Evolutionary conservation across 257 asterid genomes (phyloP), one percentile per base, ranked within the genome.

Genomic region (Penstemon barbatus): DNA sequence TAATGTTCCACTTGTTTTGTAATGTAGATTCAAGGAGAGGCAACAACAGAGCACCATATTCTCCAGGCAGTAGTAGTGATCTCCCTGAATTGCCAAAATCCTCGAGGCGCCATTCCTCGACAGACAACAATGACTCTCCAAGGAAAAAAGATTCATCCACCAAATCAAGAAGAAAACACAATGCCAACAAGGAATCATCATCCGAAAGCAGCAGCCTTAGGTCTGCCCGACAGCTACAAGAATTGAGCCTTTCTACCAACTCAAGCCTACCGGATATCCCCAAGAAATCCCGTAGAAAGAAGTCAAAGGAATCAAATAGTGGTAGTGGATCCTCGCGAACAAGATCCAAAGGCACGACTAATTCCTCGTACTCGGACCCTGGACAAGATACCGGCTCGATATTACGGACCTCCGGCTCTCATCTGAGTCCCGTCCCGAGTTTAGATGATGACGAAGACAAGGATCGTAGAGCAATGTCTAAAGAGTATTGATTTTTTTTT

Each of bases 231-330:
- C 68, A 63, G 41, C 58, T 4, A 1, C 84, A 62, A 40, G 95
- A 81, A 5, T 49, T 63, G 11, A 40, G 58, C 63, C 53, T 3
- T 6, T 76, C 63, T 8, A n/a, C 77, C 8, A 76, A 71, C 3
- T 75, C 86, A 44, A 70, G 45, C 57, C 39, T 72, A 11, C 84
- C 95, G 0, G 91, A 83, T 59, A 61, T 80, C n/a, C 79, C 87
- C n/a, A 78, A 76, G 65, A 82, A 71, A 61, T 15, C 87, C 0
- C 73, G 87, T 6, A 61, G 88, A 54, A 86, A 80, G 86, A 84
- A 86, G 79, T 80, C 92, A 4, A 86, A 54, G 79, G 89, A 86
- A 41, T 37, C 72, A 1, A 65, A 37, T 10, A 57, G 68, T 4
- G 69, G 60, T 25, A 68, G 72, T 0, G 83, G 75, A 9, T 79